phyloP scores from a whole-genome alignment of 495 filamentous ascomycete species.

The Oidiodendron maius region DNA sequence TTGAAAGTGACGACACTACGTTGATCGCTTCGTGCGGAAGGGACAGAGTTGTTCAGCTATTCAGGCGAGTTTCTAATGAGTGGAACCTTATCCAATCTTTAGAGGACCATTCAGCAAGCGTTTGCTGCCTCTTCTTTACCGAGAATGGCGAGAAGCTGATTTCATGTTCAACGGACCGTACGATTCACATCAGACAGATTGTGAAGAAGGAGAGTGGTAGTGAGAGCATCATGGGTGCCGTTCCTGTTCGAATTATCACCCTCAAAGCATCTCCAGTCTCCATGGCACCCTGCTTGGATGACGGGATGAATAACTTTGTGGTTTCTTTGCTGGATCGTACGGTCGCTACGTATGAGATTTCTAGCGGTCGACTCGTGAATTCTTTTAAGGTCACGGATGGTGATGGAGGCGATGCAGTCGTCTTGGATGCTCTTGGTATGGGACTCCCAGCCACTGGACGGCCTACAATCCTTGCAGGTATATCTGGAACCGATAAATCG shows the following conservation, averaged over 20 bases:
- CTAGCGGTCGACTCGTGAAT: constrained; percentile 60
- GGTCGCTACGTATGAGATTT: constrained; percentile 68
- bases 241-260: constrained; percentile 67
- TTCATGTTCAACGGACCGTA: constrained; percentile 85
- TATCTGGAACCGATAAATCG: constrained; percentile 92
- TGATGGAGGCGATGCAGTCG: constrained; percentile 71
- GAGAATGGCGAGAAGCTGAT: constrained; percentile 63
- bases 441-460: constrained; percentile 32
- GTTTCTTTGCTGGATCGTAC: constrained; percentile 82
- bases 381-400: constrained; percentile 79
- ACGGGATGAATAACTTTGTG: constrained; percentile 42
- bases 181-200: constrained; percentile 71
- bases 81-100: constrained; percentile 66
- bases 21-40: constrained; percentile 76
- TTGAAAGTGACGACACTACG: constrained; percentile 43
- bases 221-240: constrained; percentile 63
- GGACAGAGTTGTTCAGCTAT: constrained; percentile 87
- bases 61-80: constrained; percentile 48
- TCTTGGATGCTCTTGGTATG: constrained; percentile 69
- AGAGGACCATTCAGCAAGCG: constrained; percentile 71
- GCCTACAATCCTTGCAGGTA: constrained; percentile 61
- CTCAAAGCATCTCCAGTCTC: constrained; percentile 82
- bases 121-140: constrained; percentile 56
- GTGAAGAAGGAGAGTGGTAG: constrained; percentile 62
- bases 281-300: constrained; percentile 61